phyloP scores from a whole-genome alignment of 164 flowering plant genomes.

The Vitis rotundifolia region DNA sequence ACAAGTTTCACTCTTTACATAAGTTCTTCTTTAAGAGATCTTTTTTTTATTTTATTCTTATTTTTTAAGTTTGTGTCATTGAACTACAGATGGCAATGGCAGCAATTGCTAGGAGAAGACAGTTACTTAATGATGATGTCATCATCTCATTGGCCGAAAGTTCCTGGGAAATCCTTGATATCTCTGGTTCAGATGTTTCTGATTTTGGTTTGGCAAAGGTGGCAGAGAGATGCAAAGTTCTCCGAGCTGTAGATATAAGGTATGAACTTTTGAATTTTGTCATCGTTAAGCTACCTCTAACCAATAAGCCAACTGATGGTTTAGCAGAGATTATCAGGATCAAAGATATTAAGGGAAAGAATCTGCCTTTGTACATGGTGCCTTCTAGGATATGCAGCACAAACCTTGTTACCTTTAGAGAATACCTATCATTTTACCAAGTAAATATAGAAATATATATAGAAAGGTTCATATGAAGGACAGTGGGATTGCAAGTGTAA shows the following conservation, averaged over 20 bases:
- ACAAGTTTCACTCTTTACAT: not conserved
- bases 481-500: no score
- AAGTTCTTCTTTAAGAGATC: not conserved
- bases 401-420: no score
- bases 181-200: conserved; percentile 82
- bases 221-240: conserved; percentile 50
- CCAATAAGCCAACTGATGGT: no score
- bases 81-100: conserved; percentile 61
- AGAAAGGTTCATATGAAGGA: no score
- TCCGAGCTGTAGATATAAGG: conserved; percentile 87
- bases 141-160: conserved; percentile 71
- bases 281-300: rapidly evolving
- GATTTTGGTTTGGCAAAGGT: conserved; percentile 72
- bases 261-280: conserved; percentile 7
- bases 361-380: no score
- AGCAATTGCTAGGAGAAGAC: conserved; percentile 83
- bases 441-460: no score
- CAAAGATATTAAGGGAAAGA: no score
- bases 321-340: no score
- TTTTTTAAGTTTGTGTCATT: conserved; percentile 1
- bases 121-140: conserved; percentile 68
- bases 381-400: no score
- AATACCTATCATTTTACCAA: no score
- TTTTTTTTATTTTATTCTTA: not conserved
- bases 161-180: conserved; percentile 82